Base-by-base conservation (phyloP, 768 basidiomycete genomes). In the Harrya chromipes region DNA sequence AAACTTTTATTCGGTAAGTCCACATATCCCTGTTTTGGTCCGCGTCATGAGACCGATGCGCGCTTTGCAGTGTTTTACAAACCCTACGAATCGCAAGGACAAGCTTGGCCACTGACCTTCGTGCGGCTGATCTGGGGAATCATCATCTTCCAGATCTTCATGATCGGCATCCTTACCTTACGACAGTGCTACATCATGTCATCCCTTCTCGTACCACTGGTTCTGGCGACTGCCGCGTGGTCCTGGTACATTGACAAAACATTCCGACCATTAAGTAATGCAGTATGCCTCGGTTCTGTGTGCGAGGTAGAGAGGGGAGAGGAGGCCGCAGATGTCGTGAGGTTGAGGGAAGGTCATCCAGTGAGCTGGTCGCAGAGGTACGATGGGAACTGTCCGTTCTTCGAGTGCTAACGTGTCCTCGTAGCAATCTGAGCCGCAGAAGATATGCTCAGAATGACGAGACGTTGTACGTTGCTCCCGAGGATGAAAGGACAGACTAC, bases 21-120 rank as follows among this genome's bases (percentile, higher is more conserved):
- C 4, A 31, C 3, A 0, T 20, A 27, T 39, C 4, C 12, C n/a
- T 17, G 9, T 29, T 43, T 13, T 16, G 29, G 20, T 31, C 23
- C 9, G 4, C 16, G 16, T 31, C 20, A 31, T 20, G 52, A n/a
- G 29, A 47, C 24, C 13, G 21, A 42, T 6, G 31, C 27, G n/a
- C 11, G 46, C 29, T 36, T 40, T 39, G 0, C 62, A 97, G 94
- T 97, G 17, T 98, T 95, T 74, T 97, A 97, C 74, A 97, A 97
- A 63, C 95, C 97, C 0, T 98, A 97, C 69, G 94, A 97, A 70
- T 92, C 90, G 2, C 89, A 88, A 58, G 97, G 97, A 2, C 94
- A 97, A 72, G 97, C 94, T 1, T 98, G 97, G 95, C 92, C 93
- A 0, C 83, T 97, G 57, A 94, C 97, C 0, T 97, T 94, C 67